phyloP scores from a whole-genome alignment of 768 basidiomycete genomes.

The Boletus subparvulus region DNA sequence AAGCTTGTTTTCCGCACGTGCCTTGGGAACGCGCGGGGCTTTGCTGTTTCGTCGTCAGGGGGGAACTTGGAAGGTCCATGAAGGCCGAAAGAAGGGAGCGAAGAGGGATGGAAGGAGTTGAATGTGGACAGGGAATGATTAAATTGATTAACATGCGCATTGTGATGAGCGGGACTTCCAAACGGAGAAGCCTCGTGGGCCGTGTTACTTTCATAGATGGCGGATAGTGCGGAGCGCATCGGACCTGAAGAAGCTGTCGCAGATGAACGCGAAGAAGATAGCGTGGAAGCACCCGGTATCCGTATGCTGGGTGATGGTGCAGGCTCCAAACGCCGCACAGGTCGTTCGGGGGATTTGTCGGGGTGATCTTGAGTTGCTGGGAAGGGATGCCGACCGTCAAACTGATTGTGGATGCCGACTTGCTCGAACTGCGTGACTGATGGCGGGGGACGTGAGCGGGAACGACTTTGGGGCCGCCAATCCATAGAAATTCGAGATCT shows the following conservation, averaged over 20 bases:
- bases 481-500: conserved; percentile 91
- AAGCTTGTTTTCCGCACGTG: conserved; percentile 94
- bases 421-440: conserved; percentile 50
- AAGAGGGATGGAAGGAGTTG: conserved; percentile 61
- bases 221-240: conserved; percentile 44
- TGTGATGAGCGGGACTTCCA: conserved; percentile 35
- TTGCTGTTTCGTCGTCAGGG: conserved; percentile 34
- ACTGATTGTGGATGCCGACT: conserved; percentile 30
- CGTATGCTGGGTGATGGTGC: conserved; percentile 34
- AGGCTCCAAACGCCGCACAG: conserved; percentile 21
- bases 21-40: conserved; percentile 66
- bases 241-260: conserved; percentile 41
- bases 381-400: conserved; percentile 49
- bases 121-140: conserved; percentile 41
- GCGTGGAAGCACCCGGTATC: conserved; percentile 43
- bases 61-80: conserved; percentile 50
- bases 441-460: conserved; percentile 73
- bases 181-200: conserved; percentile 38
- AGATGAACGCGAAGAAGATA: conserved; percentile 48
- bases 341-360: conserved; percentile 30
- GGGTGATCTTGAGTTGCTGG: conserved; percentile 31
- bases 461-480: conserved; percentile 79
- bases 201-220: conserved; percentile 46
- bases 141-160: conserved; percentile 33
- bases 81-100: conserved; percentile 69